Base-by-base conservation (phyloP, 208 protist genomes). In the Wallacemonas sp. region DNA sequence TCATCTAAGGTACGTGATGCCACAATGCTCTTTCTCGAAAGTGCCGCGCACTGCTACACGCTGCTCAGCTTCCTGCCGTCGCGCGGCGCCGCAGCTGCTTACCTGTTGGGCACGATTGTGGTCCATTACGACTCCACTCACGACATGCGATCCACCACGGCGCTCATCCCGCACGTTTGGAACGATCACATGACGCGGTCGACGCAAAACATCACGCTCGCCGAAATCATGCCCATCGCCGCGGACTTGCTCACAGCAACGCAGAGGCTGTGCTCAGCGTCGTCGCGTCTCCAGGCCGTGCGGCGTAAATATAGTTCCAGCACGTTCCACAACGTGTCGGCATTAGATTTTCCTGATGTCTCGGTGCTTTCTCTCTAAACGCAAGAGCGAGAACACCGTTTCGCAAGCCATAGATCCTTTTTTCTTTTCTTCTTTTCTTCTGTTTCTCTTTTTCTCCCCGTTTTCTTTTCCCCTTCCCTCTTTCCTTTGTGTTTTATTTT, bases 21-120 rank as follows among this genome's bases (percentile, higher is more conserved):
- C 0, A 54, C 74, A 0, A 81, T 88, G 68, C 72, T 91, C 64
- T 90, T 89, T 72, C 62, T 91, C 8, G 87, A 94, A 55, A 88
- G 78, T 23, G 74, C 87, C 1, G 77, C 84, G 2, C 87, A 91
- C 59, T 82, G 65, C 49, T 90, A 91, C 70, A 64, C 71, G 14
- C 64, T 94, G 33, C 48, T 94, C 23, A 57, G 75, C 33, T 89
- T 77, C 62, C 54, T 91, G 16, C 87, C 87, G 16, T 94, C 87
- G 10, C 74, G 76, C 2, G 78, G 91, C 36, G 84, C 84, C 1
- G 80, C 78, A 23, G 77, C 84, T 11, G 71, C 81, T 29, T 62
- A 89, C 57, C 62, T 94, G n/a, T 63, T 89, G 22, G 87, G 72
- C 2, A 44, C 46, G n/a, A 48, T 87, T 32, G 70, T 89, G 18